phyloP scores from a whole-genome alignment of 192 early-diverging fungal genomes.

The Coemansia sp. region DNA sequence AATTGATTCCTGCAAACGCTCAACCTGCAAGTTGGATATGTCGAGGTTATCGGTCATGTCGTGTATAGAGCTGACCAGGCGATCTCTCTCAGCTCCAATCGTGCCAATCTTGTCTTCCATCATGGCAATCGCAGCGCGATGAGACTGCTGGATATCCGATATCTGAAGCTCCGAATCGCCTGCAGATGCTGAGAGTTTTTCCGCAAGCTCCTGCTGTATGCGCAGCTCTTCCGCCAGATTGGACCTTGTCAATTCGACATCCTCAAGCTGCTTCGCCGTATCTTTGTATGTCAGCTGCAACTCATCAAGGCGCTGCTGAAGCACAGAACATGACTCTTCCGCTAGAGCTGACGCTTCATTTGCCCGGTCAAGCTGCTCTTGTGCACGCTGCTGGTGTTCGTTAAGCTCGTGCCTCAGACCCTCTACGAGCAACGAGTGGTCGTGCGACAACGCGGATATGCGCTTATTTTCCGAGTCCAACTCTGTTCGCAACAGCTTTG shows the following conservation, averaged over 20 bases:
- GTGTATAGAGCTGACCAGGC: not conserved
- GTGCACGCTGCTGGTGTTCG: not conserved
- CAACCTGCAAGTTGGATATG: not conserved
- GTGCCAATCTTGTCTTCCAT: not conserved
- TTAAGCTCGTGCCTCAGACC: not conserved
- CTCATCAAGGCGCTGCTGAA: slow-evolving; percentile 14
- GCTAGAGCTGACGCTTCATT: not conserved
- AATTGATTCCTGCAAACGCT: not conserved
- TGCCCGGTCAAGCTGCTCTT: not conserved
- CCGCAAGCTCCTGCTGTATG: not conserved
- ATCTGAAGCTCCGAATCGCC: not conserved
- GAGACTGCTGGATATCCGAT: slow-evolving; percentile 1
- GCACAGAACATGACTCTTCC: not conserved
- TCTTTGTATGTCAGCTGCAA: not conserved
- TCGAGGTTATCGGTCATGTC: not conserved
- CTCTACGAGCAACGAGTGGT: not conserved
- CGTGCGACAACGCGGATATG: not conserved
- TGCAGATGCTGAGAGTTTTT: not conserved
- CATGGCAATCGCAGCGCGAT: not conserved
- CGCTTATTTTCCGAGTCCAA: not conserved
- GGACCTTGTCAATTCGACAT: not conserved
- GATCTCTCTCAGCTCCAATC: slow-evolving; percentile 9
- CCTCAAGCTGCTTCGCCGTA: not conserved
- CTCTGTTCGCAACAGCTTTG: not conserved
- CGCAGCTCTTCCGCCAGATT: not conserved